phyloP scores from a whole-genome alignment of 768 basidiomycete species.

The Pholiota molesta region DNA sequence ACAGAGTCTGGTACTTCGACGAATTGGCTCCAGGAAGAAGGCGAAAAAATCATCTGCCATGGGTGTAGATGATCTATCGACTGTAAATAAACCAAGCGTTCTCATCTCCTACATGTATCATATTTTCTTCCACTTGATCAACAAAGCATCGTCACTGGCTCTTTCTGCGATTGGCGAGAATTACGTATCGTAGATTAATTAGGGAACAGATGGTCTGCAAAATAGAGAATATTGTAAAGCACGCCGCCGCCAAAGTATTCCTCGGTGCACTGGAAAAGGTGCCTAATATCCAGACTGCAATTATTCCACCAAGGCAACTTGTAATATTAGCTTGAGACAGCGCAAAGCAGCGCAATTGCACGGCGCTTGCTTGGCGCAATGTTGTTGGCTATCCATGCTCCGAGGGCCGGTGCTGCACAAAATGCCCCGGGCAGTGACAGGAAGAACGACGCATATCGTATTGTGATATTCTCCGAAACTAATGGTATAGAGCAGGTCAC shows the following conservation, averaged over 20 bases:
- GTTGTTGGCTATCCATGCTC: conserved; percentile 67
- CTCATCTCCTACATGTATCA: conserved; percentile 44
- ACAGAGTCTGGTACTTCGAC: no score
- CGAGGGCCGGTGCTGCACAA: conserved; percentile 50
- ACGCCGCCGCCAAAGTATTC: conserved; percentile 51
- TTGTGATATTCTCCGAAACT: conserved; percentile 38
- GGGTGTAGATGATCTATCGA: no score
- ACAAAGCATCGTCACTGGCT: conserved; percentile 33
- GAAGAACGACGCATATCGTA: conserved; percentile 60
- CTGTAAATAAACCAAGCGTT: conserved; percentile 57
- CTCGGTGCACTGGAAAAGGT: conserved; percentile 48
- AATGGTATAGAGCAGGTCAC: not conserved
- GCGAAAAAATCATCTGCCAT: no score
- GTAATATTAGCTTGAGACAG: conserved; percentile 59
- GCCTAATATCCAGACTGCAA: conserved; percentile 62
- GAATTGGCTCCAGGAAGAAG: no score
- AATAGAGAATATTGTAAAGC: conserved; percentile 41
- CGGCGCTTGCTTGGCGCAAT: conserved; percentile 55
- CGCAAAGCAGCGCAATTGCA: conserved; percentile 58
- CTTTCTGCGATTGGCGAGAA: conserved; percentile 48
- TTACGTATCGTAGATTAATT: conserved; percentile 43
- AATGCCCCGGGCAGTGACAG: conserved; percentile 56
- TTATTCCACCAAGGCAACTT: conserved; percentile 62
- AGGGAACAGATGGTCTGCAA: conserved; percentile 37
- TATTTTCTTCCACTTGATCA: conserved; percentile 36